phyloP scores from a whole-genome alignment of 441 rosid genomes.

The Euphorbia schlechtendalii region DNA sequence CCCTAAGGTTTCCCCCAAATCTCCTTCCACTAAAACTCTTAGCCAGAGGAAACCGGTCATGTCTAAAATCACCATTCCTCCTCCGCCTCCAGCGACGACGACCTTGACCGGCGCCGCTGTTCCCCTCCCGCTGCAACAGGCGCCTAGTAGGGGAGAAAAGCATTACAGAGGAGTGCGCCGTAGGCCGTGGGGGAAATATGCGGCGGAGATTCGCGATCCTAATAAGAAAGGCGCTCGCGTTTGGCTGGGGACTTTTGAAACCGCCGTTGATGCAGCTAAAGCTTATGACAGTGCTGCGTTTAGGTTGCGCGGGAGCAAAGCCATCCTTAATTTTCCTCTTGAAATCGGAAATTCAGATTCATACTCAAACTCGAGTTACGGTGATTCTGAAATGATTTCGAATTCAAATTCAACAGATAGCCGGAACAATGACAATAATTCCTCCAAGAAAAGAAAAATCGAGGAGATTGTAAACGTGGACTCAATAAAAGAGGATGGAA shows the following conservation, averaged over 20 bases:
- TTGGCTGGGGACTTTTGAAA: constrained; percentile 89
- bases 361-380: neutral
- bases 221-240: constrained; percentile 80
- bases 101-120: neutral
- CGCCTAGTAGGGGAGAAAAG: constrained; percentile 17
- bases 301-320: constrained; percentile 62
- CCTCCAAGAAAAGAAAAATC: constrained; percentile 39
- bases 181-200: no score
- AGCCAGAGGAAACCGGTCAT: constrained; percentile 56
- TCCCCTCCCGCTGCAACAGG: constrained; percentile 3
- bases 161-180: constrained; percentile 91
- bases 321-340: constrained; percentile 71
- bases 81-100: no score
- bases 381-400: constrained; percentile 8
- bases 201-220: constrained; percentile 94
- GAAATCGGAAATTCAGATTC: constrained; percentile 50
- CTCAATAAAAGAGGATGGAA: constrained; percentile 12
- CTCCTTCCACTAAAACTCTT: constrained; percentile 33
- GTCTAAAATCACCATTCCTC: constrained; percentile 46
- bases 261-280: constrained; percentile 64
- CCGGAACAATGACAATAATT: neutral
- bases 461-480: constrained; percentile 19
- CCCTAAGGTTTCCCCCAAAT: constrained; percentile 12
- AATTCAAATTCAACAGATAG: neutral
- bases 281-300: constrained; percentile 81